Conservation (phyloP, 345 rosid species). For the Passiflora organensis region DNA sequence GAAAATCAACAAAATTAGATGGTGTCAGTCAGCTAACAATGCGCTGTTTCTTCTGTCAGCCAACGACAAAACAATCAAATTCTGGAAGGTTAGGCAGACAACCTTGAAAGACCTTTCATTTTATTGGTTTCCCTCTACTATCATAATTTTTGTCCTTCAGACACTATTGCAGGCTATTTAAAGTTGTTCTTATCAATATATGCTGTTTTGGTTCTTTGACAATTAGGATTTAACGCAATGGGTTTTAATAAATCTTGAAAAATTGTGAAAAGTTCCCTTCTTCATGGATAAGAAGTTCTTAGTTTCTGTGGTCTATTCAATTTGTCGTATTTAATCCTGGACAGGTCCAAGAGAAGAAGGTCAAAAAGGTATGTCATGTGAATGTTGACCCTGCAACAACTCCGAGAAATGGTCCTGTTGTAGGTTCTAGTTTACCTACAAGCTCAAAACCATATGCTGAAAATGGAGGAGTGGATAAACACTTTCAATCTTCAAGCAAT, state of each 20-base stretch:
- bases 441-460: slow-evolving; percentile 32
- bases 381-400: slow-evolving; percentile 56
- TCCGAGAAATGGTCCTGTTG: slow-evolving; percentile 39
- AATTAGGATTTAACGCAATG: not conserved
- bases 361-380: slow-evolving; percentile 75
- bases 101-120: not conserved
- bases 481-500: slow-evolving; percentile 28
- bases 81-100: slow-evolving; percentile 72
- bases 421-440: slow-evolving; percentile 39
- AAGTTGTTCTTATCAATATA: not conserved
- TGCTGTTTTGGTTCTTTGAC: not conserved
- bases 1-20: slow-evolving; percentile 90
- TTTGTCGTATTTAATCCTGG: slow-evolving; percentile 9
- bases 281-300: slow-evolving; percentile 3
- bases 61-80: slow-evolving; percentile 76
- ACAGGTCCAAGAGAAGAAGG: slow-evolving; percentile 94
- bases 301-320: slow-evolving; percentile 1
- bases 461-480: slow-evolving; percentile 52
- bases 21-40: slow-evolving; percentile 86
- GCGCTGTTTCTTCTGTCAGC: slow-evolving; percentile 85
- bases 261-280: not conserved
- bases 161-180: not conserved
- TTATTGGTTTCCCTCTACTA: not conserved
- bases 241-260: not conserved
- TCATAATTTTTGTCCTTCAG: not conserved